Evolutionary conservation across 2,329 filamentous ascomycete genomes (phyloP).

Genomic region (Hawksworthiomyces lignivorus): DNA sequence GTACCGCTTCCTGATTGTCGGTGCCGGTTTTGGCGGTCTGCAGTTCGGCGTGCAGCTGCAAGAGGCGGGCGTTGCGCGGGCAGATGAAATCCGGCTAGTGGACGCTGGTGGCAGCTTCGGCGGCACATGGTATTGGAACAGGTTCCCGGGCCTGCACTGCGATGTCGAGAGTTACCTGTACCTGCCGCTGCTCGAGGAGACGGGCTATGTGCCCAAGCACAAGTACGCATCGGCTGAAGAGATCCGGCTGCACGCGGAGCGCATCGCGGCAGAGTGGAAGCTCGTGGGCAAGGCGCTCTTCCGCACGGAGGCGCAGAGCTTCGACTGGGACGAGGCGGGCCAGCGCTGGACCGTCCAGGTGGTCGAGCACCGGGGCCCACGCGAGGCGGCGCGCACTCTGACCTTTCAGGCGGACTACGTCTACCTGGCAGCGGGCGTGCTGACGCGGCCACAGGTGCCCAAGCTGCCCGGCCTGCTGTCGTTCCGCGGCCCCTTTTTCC

Average conservation of each 20-base stretch:
- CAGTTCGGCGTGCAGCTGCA: conserved; percentile 27
- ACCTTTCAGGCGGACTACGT: conserved; percentile 32
- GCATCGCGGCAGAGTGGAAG: conserved; percentile 34
- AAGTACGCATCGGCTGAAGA: conserved; percentile 28
- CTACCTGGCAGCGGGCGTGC: conserved; percentile 29
- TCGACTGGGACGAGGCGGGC: conserved; percentile 33
- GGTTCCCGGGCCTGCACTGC: conserved; percentile 43
- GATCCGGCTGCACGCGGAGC: conserved; percentile 37
- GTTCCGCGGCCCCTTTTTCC: conserved; percentile 53
- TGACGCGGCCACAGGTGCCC: conserved; percentile 34
- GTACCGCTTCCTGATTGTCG: conserved; percentile 25
- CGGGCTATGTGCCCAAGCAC: conserved; percentile 47
- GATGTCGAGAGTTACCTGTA: conserved; percentile 56
- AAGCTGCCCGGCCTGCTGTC: conserved; percentile 46
- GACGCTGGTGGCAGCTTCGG: conserved; percentile 38
- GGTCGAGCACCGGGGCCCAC: conserved; percentile 20
- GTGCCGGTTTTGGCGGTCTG: conserved; percentile 28
- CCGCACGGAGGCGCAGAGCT: conserved; percentile 30
- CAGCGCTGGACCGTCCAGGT: conserved; percentile 17
- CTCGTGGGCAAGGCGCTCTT: conserved; percentile 39
- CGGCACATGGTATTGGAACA: conserved; percentile 46
- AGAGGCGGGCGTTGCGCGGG: conserved; percentile 23
- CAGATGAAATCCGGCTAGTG: conserved; percentile 32
- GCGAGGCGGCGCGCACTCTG: conserved; percentile 19
- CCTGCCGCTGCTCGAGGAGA: conserved; percentile 53